A percentile compares a stretch with the other conserved stretches of the same genome.
Evolutionary conservation across 805 yeast species (phyloP).

Genomic region (Diddensiella caesifluorescens): DNA sequence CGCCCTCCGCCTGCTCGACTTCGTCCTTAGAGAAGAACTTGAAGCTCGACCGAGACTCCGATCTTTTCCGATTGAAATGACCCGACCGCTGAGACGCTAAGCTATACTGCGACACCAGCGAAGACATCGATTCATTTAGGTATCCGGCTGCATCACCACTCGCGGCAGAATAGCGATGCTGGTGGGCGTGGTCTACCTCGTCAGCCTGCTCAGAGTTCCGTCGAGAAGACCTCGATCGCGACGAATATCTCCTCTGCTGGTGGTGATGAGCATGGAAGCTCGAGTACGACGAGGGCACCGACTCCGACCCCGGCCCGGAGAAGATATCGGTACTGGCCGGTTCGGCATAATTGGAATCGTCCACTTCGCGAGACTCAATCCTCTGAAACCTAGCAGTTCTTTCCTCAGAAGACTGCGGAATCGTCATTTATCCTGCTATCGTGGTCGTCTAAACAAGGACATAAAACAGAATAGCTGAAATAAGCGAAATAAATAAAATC

Average conservation of each 20-base stretch:
- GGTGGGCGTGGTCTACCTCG: conserved; percentile 7
- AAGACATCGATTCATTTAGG: not conserved
- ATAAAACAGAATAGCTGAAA: too few relatives aligned
- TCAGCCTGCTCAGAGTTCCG: conserved; percentile 8
- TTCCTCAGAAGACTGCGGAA: too few relatives aligned
- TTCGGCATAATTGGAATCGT: conserved; percentile 32
- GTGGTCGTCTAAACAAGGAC: too few relatives aligned
- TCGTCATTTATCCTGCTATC: too few relatives aligned
- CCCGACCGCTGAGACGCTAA: conserved; percentile 6
- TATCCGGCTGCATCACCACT: conserved; percentile 4
- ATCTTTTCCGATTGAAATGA: conserved; percentile 13
- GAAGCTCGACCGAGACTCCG: conserved; percentile 42
- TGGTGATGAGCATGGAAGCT: conserved; percentile 51
- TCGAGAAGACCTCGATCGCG: conserved; percentile 20
- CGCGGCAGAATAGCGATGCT: not conserved
- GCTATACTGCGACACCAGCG: conserved; percentile 1
- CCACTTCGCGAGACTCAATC: not conserved
- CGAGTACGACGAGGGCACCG: conserved; percentile 64
- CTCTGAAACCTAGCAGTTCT: too few relatives aligned
- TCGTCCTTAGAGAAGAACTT: conserved; percentile 79
- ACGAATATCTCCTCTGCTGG: conserved; percentile 16
- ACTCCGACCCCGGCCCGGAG: conserved; percentile 67
- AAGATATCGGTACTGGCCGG: conserved; percentile 47
- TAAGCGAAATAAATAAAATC: too few relatives aligned
- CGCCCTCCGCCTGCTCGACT: conserved; percentile 80